phyloP scores from a whole-genome alignment of 208 protist genomes.

The Strigomonas galati region DNA sequence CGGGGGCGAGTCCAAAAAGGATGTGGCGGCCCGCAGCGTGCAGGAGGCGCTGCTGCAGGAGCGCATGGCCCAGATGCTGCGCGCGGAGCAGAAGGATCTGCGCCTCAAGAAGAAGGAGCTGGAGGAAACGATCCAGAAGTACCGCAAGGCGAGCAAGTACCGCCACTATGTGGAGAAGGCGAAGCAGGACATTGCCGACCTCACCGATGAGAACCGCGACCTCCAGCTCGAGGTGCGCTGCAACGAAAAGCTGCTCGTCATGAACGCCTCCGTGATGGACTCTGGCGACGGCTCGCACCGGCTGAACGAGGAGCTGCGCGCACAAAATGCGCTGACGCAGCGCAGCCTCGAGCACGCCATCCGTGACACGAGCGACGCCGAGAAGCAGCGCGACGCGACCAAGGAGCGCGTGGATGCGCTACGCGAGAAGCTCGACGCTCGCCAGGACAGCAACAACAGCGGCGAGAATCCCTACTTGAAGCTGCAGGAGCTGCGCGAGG shows the following conservation, averaged over 20 bases:
- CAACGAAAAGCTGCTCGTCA: conserved; percentile 72
- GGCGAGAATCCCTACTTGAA: conserved; percentile 12
- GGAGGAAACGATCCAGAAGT: conserved; percentile 28
- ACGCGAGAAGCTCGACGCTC: conserved; percentile 18
- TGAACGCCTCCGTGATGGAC: conserved; percentile 31
- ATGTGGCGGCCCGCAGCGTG: conserved; percentile 29
- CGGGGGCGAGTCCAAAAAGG: conserved; percentile 13
- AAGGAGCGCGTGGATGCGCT: conserved; percentile 24
- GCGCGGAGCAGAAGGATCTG: conserved; percentile 43
- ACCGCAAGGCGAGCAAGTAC: conserved; percentile 46
- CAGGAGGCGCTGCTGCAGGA: conserved; percentile 41
- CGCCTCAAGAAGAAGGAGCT: conserved; percentile 36
- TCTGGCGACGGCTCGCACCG: conserved; percentile 33
- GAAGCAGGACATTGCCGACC: conserved; percentile 47
- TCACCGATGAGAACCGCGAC: conserved; percentile 54
- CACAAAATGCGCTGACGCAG: conserved; percentile 55
- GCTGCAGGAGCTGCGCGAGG: conserved; percentile 23
- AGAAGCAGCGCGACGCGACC: conserved; percentile 45
- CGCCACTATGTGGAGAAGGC: conserved; percentile 37
- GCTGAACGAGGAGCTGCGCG: conserved; percentile 60
- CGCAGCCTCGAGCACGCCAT: conserved; percentile 49
- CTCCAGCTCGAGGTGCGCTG: conserved; percentile 59
- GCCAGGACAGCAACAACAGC: conserved; percentile 9
- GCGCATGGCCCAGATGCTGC: conserved; percentile 38
- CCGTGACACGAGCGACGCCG: conserved; percentile 45